These are phyloP conservation scores for Cenococcum geophilum DNA, from an alignment of 495 filamentous ascomycete species.

Conservation along the genomic window DNA sequence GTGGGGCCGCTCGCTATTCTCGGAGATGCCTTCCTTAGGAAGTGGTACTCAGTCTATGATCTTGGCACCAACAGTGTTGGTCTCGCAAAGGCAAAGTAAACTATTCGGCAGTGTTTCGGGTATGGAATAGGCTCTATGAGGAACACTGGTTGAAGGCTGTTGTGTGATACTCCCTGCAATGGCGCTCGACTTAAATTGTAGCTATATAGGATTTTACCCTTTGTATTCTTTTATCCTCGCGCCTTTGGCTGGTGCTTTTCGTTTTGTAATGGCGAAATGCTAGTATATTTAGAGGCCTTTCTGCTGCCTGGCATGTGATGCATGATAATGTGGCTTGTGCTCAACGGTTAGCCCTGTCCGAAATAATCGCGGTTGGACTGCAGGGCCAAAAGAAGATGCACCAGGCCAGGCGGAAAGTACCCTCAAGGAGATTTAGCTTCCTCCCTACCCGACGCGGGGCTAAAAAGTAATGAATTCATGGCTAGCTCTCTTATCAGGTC, in stretches of 20 bases:
- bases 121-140: not conserved
- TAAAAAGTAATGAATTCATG: conserved; percentile 14
- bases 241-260: conserved; percentile 5
- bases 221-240: conserved; percentile 1
- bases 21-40: conserved; percentile 94
- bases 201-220: conserved; percentile 11
- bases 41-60: conserved; percentile 96
- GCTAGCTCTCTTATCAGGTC: conserved; percentile 26
- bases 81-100: conserved; percentile 69
- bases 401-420: not conserved
- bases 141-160: not conserved
- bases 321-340: not conserved
- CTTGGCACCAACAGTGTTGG: conserved; percentile 77
- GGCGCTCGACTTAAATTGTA: conserved; percentile 17
- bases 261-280: conserved; percentile 13
- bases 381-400: too few relatives aligned
- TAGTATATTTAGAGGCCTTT: not conserved
- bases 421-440: not conserved
- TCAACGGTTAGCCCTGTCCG: not conserved
- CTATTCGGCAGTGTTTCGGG: not conserved
- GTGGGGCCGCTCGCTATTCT: conserved; percentile 91
- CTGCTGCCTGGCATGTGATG: not conserved
- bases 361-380: too few relatives aligned
- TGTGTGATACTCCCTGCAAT: not conserved
- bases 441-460: not conserved